Base-by-base conservation (phyloP, 345 rosid genomes). In the Alliaria petiolata region DNA sequence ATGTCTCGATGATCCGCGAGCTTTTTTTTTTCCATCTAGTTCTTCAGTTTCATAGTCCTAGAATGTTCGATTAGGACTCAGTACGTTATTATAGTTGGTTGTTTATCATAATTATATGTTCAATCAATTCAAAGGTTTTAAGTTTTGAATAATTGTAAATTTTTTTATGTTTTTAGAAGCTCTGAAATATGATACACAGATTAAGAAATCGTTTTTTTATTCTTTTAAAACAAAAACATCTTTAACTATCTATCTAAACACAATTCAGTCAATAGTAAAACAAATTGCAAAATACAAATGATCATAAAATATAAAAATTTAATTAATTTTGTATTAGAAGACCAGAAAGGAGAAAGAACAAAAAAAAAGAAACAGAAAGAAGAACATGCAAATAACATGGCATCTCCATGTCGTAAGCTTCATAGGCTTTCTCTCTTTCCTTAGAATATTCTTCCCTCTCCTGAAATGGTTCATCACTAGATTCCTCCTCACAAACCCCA, bases 351-450 rank as follows among this genome's bases (percentile, higher is more conserved):
- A 46, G 30, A 22, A 65, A 12, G n/a, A 55, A n/a, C n/a, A n/a
- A 55, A 14, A 45, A 30, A 57, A 28, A 13, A 52, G n/a, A 31
- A 59, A 50, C 3, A 40, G 26, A 67, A 36, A 67, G 69, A 56
- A 57, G 33, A 71, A 36, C 70, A 76, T 80, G 83, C 69, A 58
- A 35, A 39, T 34, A 36, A 30, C 50, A 53, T 65, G 79, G 62
- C 58, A 78, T 72, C 61, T 85, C 47, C 62, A 81, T 67, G 67
- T 76, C 25, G 59, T 88, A 12, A 85, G 87, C 70, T 75, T 84
- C 52, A 56, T 86, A 17, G 97, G 95, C 58, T 77, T 83, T 35
- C 13, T 88, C 65, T 31, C 78, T 79, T 35, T 86, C 71, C 77
- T 86, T 39, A 76, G 68, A 39, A 67, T 39, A 78, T 16, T 64